Conservation (phyloP, 2,329 filamentous ascomycete species). For the Blastomyces percursus region DNA sequence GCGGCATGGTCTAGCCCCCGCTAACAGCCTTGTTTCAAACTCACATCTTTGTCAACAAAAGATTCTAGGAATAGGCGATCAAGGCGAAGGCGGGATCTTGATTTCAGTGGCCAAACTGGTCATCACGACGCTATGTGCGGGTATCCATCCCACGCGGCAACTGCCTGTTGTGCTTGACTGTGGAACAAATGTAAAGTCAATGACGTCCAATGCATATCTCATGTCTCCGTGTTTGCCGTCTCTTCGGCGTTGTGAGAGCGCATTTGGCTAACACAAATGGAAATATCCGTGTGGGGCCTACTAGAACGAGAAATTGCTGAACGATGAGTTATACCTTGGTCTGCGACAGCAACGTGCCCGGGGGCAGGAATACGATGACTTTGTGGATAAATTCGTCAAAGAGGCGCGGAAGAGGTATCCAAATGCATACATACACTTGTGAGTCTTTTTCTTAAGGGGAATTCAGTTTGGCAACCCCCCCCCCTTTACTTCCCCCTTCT, state of each 20-base stretch:
- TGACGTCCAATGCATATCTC: not conserved
- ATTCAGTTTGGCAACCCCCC: not conserved
- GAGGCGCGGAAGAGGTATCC: conserved; percentile 60
- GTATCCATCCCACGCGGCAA: conserved; percentile 67
- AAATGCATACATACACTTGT: conserved; percentile 72
- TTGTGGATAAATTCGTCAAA: conserved; percentile 64
- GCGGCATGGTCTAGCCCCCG: not conserved
- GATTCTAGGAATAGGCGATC: conserved; percentile 81
- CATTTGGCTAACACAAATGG: not conserved
- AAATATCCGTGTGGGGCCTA: not conserved
- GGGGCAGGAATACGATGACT: conserved; percentile 63
- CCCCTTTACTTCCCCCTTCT: not conserved
- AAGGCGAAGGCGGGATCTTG: conserved; percentile 73
- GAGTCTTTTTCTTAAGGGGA: conserved; percentile 10
- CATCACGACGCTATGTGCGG: conserved; percentile 75
- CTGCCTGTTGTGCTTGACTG: conserved; percentile 76
- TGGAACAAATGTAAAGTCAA: conserved; percentile 53
- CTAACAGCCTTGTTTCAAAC: not conserved
- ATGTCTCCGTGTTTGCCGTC: not conserved
- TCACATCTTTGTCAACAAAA: conserved; percentile 26
- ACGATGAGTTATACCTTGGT: conserved; percentile 71
- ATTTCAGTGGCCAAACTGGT: conserved; percentile 77
- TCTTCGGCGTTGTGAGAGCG: not conserved
- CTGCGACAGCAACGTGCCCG: conserved; percentile 54
- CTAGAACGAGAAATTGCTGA: conserved; percentile 58